Base-by-base conservation (phyloP, 1,284 basidiomycete species). In the Farysia itapuensis region DNA sequence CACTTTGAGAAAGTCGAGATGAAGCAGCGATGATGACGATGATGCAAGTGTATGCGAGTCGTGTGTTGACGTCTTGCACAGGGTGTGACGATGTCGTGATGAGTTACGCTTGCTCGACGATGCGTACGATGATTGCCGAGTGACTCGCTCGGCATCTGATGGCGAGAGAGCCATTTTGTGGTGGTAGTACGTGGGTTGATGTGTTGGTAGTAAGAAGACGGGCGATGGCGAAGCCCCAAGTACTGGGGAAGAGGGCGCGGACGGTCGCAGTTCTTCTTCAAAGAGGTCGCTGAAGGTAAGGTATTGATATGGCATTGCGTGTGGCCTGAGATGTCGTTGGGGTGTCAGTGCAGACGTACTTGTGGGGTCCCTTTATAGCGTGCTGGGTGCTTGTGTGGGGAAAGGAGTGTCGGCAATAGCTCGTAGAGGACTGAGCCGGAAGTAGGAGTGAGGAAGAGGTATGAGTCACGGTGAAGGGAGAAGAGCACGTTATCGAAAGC, bases 231-330 rank as follows among this genome's bases (percentile, higher is more conserved):
- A 30, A 8, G 49, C 44, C 9, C 24, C 31, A 42, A 50, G 39
- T 39, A 50, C 57, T 24, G 58, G 59, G 4, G 48, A 63, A 2
- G 59, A 51, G 21, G 59, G 59, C 9, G 48, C 42, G 2, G 59
- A 63, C 4, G 52, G 44, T 16, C 52, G 41, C 32, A 51, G 43
- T 35, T 56, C 31, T 35, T 57, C 44, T 39, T 63, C 59, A 36
- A 56, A 63, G 2, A 63, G 59, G 33, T 63, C 42, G 45, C 59
- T 63, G 43, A 63, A 63, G 18, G 59, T 52, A 19, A 63, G 52
- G 45, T 52, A 63, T 34, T 51, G 52, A 16, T 56, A 63, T 1
- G 47, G 52, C 59, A 63, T 59, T 12, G 29, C 25, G 5, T 24
- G n/a, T n/a, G n/a, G n/a, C n/a, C n/a, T n/a, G n/a, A n/a, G n/a